These are phyloP conservation scores for Saccharomyces hybrid DNA, from an alignment of 1,139 yeast species.

Conservation along the genomic window DNA sequence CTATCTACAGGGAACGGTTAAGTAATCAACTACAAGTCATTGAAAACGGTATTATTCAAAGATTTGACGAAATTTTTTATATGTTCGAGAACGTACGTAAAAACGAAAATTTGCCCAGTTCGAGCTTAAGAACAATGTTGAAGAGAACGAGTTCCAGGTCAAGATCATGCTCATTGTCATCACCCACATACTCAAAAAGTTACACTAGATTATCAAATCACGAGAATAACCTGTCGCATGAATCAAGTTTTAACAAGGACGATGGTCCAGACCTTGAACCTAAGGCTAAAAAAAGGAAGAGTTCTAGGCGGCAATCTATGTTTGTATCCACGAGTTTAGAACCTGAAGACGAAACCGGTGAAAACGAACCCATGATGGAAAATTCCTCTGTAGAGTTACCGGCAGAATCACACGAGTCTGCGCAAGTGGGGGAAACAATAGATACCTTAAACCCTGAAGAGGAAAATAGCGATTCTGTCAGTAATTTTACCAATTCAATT, in stretches of 20 bases:
- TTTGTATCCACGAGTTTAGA: slow-evolving; percentile 31
- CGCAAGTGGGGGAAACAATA: background rate
- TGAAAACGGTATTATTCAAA: slow-evolving; percentile 38
- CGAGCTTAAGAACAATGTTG: background rate
- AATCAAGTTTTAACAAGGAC: slow-evolving; percentile 8
- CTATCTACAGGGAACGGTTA: slow-evolving; percentile 31
- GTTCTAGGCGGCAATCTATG: slow-evolving; percentile 36
- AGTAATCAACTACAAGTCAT: slow-evolving; percentile 34
- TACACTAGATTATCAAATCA: background rate
- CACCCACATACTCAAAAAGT: background rate
- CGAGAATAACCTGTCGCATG: background rate
- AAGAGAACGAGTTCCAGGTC: background rate
- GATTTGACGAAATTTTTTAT: slow-evolving; percentile 41
- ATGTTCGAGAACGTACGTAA: slow-evolving; percentile 35
- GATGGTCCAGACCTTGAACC: slow-evolving; percentile 7
- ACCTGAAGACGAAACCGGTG: background rate
- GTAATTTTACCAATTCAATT: slow-evolving; percentile 25
- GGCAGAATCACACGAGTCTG: background rate
- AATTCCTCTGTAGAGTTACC: background rate
- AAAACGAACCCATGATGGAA: background rate
- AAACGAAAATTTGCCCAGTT: slow-evolving; percentile 31
- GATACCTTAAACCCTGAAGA: slow-evolving; percentile 3
- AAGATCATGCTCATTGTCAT: slow-evolving; percentile 1
- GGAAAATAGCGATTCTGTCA: slow-evolving; percentile 15
- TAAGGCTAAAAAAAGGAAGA: slow-evolving; percentile 32